Conservation (phyloP, 78 protist species). For the Trichosphaerium sp. region DNA sequence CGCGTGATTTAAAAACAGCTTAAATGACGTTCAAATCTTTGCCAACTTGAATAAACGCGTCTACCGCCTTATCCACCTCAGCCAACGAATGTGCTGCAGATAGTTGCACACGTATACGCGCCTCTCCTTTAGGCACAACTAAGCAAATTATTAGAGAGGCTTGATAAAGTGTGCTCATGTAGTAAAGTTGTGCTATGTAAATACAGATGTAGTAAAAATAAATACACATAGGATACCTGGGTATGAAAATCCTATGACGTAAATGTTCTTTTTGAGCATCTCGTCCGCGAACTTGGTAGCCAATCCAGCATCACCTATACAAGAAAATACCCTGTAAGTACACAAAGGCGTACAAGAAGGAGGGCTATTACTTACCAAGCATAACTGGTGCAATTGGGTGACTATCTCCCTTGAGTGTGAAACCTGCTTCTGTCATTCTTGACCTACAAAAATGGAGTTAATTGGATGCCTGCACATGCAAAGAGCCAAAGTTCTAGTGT, state of each 20-base stretch:
- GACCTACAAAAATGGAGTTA: too few species aligned
- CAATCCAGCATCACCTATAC: slow-evolving; percentile 51
- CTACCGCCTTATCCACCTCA: slow-evolving; percentile 23
- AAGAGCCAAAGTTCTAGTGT: too few species aligned
- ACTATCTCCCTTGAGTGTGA: slow-evolving; percentile 7
- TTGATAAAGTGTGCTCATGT: too few species aligned
- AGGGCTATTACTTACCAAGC: too few species aligned
- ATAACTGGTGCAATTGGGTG: slow-evolving; percentile 71
- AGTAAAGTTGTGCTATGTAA: too few species aligned
- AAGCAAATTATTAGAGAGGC: too few species aligned
- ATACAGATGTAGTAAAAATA: too few species aligned
- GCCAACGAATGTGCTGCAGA: slow-evolving; percentile 63
- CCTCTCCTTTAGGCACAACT: slow-evolving; percentile 19
- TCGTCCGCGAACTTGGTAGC: slow-evolving; percentile 59
- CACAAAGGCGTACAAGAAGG: too few species aligned
- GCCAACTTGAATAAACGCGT: slow-evolving; percentile 53
- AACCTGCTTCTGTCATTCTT: slow-evolving; percentile 58
- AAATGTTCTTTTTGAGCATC: slow-evolving; percentile 54
- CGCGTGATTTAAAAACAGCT: too few species aligned
- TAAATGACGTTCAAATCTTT: not conserved
- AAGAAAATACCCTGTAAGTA: too few species aligned
- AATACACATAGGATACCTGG: too few species aligned
- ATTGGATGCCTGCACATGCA: too few species aligned
- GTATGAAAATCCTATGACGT: slow-evolving; percentile 59
- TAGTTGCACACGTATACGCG: slow-evolving; percentile 69